phyloP scores from a whole-genome alignment of 1,284 basidiomycete species.

The Pulchroboletus neoregius region DNA sequence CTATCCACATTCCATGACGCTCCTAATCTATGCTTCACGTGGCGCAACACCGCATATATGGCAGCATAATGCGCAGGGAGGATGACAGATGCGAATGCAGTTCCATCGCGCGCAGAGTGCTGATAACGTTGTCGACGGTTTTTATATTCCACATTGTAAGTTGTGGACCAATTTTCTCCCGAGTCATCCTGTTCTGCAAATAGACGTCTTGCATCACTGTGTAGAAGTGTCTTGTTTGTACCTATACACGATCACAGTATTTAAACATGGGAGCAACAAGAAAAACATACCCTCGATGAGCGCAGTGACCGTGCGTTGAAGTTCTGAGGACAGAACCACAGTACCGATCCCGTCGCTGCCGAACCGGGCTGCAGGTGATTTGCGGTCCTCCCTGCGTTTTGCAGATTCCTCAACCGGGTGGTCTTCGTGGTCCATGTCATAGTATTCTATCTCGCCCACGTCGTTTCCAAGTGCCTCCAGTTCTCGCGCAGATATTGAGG shows the following conservation, averaged over 20 bases:
- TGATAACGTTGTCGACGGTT: conserved; percentile 51
- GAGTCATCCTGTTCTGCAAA: conserved; percentile 43
- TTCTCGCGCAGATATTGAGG: conserved; percentile 38
- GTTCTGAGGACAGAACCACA: conserved; percentile 65
- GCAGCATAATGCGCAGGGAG: conserved; percentile 76
- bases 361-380: conserved; percentile 78
- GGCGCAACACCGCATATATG: conserved; percentile 61
- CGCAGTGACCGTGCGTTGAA: conserved; percentile 54
- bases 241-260: conserved; percentile 38
- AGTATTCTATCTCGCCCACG: conserved; percentile 26
- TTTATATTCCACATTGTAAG: conserved; percentile 56
- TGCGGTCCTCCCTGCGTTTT: conserved; percentile 45
- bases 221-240: conserved; percentile 59
- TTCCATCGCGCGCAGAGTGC: conserved; percentile 65
- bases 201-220: conserved; percentile 65
- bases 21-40: conserved; percentile 59
- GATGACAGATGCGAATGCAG: conserved; percentile 70
- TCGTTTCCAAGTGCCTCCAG: conserved; percentile 48
- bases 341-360: conserved; percentile 70
- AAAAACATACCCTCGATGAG: conserved; percentile 54
- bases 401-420: conserved; percentile 31
- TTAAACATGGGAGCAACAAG: conserved; percentile 2
- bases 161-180: conserved; percentile 46
- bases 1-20: conserved; percentile 52
- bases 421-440: conserved; percentile 28